phyloP scores from a whole-genome alignment of 2,329 filamentous ascomycete species.

The Trichocomaceae sp. region DNA sequence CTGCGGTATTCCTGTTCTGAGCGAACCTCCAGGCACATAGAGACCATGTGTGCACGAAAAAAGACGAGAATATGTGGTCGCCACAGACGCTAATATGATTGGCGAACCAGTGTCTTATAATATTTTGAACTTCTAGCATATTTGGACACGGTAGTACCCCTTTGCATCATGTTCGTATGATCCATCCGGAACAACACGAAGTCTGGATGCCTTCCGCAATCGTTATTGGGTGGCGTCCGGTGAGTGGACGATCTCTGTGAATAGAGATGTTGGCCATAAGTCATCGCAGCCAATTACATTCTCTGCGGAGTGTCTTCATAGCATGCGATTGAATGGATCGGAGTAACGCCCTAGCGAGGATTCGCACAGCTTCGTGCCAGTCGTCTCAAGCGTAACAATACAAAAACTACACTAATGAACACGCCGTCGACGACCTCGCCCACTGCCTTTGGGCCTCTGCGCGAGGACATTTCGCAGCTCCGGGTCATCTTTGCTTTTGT shows the following conservation, averaged over 20 bases:
- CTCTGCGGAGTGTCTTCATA: neutral
- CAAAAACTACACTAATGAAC: conserved; percentile 19
- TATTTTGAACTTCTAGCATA: neutral
- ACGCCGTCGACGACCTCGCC: conserved; percentile 68
- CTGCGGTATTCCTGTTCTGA: neutral
- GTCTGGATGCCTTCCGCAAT: neutral
- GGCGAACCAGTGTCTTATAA: neutral
- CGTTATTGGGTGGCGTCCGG: neutral
- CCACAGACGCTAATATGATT: neutral
- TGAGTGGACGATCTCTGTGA: neutral
- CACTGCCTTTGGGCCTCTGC: conserved; percentile 77
- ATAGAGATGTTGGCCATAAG: neutral
- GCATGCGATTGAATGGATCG: neutral
- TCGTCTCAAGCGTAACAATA: neutral
- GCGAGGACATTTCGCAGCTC: conserved; percentile 73
- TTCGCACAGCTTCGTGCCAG: neutral
- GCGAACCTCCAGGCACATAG: no score
- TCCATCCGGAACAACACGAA: neutral
- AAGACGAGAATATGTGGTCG: neutral
- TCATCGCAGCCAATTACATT: neutral
- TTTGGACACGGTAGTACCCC: neutral
- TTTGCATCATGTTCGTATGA: neutral
- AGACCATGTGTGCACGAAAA: neutral
- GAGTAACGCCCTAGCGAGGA: neutral
- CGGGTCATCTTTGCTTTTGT: conserved; percentile 84